These are phyloP conservation scores for Diospyros lotus DNA, from an alignment of 148 eudicot species.

Conservation along the genomic window DNA sequence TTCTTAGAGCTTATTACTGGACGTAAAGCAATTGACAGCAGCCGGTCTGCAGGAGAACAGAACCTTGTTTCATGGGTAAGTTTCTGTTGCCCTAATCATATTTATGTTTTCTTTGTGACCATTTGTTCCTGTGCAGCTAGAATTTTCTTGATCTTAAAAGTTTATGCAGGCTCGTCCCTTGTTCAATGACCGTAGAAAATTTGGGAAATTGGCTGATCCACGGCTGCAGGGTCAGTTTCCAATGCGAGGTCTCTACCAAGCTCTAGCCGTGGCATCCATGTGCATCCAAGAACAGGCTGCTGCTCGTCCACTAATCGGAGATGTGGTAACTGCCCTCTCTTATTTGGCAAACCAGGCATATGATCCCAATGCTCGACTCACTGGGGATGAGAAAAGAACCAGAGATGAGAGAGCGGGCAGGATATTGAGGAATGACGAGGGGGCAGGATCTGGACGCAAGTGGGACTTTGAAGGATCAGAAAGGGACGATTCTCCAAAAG, in stretches of 20 bases:
- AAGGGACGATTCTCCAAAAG: conserved; percentile 71
- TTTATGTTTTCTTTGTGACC: background rate
- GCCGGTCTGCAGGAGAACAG: conserved; percentile 66
- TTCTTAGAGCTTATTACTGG: conserved; percentile 88
- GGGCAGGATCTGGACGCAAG: conserved; percentile 53
- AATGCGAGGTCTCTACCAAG: conserved; percentile 76
- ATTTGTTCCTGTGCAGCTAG: too few relatives aligned
- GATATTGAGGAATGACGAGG: conserved; percentile 48
- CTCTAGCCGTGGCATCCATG: conserved; percentile 89
- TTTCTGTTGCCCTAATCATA: background rate
- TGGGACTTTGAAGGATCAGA: conserved; percentile 73
- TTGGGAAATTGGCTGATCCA: conserved; percentile 67
- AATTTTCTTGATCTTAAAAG: too few relatives aligned
- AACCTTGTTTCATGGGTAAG: conserved; percentile 89
- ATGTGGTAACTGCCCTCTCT: conserved; percentile 89
- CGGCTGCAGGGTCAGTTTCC: conserved; percentile 65
- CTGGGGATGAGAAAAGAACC: conserved; percentile 35
- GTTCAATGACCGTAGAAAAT: conserved; percentile 66
- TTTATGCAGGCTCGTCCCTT: conserved; percentile 69
- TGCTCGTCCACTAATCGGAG: conserved; percentile 77
- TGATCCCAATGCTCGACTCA: conserved; percentile 30
- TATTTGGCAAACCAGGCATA: conserved; percentile 76
- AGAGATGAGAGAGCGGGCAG: conserved; percentile 46
- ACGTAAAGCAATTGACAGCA: conserved; percentile 74
- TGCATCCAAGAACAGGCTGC: conserved; percentile 85